Evolutionary conservation across 2,329 filamentous ascomycete species (phyloP).

Genomic region (Ophiobolus disseminans): DNA sequence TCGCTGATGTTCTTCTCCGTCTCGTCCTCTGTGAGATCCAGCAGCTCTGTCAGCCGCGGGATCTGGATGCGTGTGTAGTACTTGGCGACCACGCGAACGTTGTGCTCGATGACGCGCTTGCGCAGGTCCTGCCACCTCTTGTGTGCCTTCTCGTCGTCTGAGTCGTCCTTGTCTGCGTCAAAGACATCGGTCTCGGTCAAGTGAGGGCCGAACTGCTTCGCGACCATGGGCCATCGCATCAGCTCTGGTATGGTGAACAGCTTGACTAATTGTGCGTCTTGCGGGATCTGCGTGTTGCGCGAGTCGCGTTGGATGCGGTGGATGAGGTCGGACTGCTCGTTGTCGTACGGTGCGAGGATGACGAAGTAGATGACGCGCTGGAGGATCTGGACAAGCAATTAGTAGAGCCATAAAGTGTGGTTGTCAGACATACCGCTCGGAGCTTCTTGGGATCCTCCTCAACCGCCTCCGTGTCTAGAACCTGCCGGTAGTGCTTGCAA

Average conservation of each 20-base stretch:
- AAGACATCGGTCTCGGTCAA: conserved; percentile 92
- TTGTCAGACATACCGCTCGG: conserved; percentile 69
- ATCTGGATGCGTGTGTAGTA: conserved; percentile 99
- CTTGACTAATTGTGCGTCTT: conserved; percentile 86
- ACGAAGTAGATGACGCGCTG: conserved; percentile 98
- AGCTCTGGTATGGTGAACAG: conserved; percentile 94
- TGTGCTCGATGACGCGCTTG: conserved; percentile 99
- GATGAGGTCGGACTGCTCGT: conserved; percentile 96
- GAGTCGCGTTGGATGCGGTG: conserved; percentile 89
- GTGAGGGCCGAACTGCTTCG: conserved; percentile 86
- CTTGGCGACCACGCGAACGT: conserved; percentile 95
- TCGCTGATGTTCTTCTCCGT: conserved; percentile 99
- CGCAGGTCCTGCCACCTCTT: conserved; percentile 92
- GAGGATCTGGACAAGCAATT: conserved; percentile 67
- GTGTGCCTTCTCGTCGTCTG: conserved; percentile 78
- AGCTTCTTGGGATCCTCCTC: conserved; percentile 88
- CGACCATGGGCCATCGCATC: conserved; percentile 97
- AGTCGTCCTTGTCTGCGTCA: conserved; percentile 68
- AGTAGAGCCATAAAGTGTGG: background rate
- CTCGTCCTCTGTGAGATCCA: conserved; percentile 92
- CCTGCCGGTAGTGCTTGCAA: conserved; percentile 98
- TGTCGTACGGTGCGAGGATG: conserved; percentile 95
- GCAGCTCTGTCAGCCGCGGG: conserved; percentile 84
- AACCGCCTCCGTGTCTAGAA: conserved; percentile 93
- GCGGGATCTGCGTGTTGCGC: conserved; percentile 77